A percentile compares a stretch with the other conserved stretches of the same genome.
Evolutionary conservation across 331 rosid genomes (phyloP).

Genomic region (Pyrus hybrid): DNA sequence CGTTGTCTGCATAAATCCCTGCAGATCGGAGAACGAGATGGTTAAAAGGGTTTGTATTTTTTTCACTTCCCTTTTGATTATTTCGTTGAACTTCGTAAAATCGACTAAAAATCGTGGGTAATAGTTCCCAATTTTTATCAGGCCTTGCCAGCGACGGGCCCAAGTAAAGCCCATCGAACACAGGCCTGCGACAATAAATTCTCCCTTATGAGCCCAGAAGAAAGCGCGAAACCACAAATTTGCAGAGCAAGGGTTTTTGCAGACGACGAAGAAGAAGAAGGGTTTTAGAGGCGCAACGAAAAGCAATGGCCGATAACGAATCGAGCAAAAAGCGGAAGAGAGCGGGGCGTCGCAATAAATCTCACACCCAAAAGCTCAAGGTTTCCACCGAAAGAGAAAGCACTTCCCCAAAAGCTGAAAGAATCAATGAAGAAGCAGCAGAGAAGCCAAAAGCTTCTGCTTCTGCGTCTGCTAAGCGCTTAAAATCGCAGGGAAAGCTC

Average conservation of each 20-base stretch:
- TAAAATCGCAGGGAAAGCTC: slow-evolving; percentile 18
- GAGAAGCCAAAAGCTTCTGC: neutral
- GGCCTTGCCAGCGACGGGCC: neutral
- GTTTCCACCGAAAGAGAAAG: neutral
- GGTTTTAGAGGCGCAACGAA: neutral
- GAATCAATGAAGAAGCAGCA: neutral
- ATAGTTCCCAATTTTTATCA: too few species aligned
- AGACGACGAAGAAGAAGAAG: neutral
- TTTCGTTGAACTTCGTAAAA: too few species aligned
- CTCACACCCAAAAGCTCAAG: slow-evolving; percentile 8
- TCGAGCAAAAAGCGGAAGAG: slow-evolving; percentile 50
- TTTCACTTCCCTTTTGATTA: too few species aligned
- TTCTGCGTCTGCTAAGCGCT: slow-evolving; percentile 21
- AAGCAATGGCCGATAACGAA: slow-evolving; percentile 28
- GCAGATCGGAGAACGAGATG: neutral
- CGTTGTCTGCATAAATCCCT: neutral
- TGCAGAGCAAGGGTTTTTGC: neutral
- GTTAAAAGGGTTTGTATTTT: too few species aligned
- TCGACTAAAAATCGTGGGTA: too few species aligned
- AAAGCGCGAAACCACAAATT: neutral
- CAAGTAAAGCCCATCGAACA: neutral
- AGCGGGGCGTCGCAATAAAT: slow-evolving; percentile 11
- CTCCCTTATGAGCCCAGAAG: neutral
- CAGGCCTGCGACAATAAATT: neutral
- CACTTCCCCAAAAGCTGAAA: neutral